Percentiles rank a stretch among this genome's conserved stretches.
Conservation (phyloP, 1,284 basidiomycete genomes). For the Pseudozyma pruni region DNA sequence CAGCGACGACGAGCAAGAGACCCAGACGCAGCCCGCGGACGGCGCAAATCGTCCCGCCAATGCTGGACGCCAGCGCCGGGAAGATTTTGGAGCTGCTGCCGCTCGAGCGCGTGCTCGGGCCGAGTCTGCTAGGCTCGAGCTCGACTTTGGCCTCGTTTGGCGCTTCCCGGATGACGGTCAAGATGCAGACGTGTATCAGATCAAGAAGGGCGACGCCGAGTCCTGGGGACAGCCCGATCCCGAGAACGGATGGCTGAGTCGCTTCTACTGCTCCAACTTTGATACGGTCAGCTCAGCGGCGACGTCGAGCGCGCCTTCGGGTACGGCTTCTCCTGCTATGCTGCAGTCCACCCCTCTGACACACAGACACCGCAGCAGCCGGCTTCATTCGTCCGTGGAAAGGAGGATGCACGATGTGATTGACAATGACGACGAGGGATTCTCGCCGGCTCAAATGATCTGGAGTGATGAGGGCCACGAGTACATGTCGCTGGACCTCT, state of each 20-base stretch:
- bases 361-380: conserved; percentile 30
- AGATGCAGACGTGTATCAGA: conserved; percentile 45
- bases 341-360: conserved; percentile 50
- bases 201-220: conserved; percentile 39
- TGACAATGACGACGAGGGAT: conserved; percentile 33
- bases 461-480: conserved; percentile 61
- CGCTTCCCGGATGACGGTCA: conserved; percentile 61
- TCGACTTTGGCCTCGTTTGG: conserved; percentile 61
- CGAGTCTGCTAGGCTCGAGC: conserved; percentile 46
- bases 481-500: conserved; percentile 55
- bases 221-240: conserved; percentile 58
- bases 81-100: conserved; percentile 30
- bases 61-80: conserved; percentile 14
- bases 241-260: conserved; percentile 61
- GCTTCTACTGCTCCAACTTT: conserved; percentile 60
- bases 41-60: conserved; percentile 1
- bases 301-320: conserved; percentile 37
- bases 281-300: conserved; percentile 40
- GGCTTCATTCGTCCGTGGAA: conserved; percentile 42
- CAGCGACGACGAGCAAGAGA: conserved; percentile 13
- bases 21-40: background rate
- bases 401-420: conserved; percentile 43
- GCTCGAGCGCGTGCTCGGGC: conserved; percentile 41
- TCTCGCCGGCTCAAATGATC: conserved; percentile 47
- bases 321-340: conserved; percentile 34